Percentiles rank a stretch among this genome's conserved stretches.
Evolutionary conservation across 2,329 filamentous ascomycete genomes (phyloP).

Genomic region (Trichoderma arundinaceum): DNA sequence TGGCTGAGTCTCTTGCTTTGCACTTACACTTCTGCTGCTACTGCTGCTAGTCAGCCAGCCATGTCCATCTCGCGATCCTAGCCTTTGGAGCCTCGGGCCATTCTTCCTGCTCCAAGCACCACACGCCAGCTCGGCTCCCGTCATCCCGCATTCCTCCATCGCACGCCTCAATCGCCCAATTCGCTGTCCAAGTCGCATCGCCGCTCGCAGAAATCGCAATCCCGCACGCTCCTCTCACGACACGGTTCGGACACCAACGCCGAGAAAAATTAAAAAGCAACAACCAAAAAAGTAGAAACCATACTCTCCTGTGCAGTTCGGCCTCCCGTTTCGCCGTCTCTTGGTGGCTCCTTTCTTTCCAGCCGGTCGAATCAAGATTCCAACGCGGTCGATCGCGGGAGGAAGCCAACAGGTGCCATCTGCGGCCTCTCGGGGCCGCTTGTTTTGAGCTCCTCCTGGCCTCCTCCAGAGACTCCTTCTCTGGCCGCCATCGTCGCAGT

Average conservation of each 20-base stretch:
- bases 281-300: neutral
- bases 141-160: neutral
- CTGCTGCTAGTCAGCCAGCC: neutral
- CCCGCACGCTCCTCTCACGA: neutral
- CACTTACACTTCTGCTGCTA: neutral
- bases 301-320: neutral
- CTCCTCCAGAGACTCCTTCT: slow-evolving; percentile 7
- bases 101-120: neutral
- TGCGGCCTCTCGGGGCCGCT: slow-evolving; percentile 30
- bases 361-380: neutral
- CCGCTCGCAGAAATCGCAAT: neutral
- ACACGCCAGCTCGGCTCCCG: neutral
- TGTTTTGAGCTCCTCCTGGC: slow-evolving; percentile 15
- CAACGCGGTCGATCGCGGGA: slow-evolving; percentile 19
- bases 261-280: neutral
- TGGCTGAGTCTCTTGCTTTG: no score
- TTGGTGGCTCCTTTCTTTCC: neutral
- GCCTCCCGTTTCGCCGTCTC: neutral
- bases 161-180: neutral
- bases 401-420: slow-evolving; percentile 20
- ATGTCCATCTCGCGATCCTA: slow-evolving; percentile 25
- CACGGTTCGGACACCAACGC: neutral
- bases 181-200: neutral
- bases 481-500: slow-evolving; percentile 6
- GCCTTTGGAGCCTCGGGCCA: neutral